Evolutionary conservation across 2,329 filamentous ascomycete species (phyloP), one percentile per base, ranked within the genome.

Genomic region (Colletotrichum brevisporum): DNA sequence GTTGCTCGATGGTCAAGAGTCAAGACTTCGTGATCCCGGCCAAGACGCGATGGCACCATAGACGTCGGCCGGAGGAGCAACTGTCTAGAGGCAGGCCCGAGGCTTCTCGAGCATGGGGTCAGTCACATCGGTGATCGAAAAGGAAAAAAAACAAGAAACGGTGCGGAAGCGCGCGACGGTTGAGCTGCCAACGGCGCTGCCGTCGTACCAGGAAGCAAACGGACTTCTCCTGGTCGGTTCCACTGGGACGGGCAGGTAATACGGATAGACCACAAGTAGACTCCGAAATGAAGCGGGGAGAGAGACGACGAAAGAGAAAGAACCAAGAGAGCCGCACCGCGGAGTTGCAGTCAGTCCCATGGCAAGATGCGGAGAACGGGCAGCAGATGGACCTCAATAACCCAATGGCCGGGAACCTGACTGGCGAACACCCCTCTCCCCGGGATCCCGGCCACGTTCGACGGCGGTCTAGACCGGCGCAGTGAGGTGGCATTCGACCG

Each of bases 151-250:
- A 53, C 41, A 51, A 26, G 41, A 48, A 56, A 50, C 16, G 48
- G 1, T 36, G 10, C 31, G 31, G n/a, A 26, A 8, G 56, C 5
- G 18, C 48, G 45, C n/a, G 43, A 45, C 57, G 54, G 61, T 68
- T 58, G 65, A 45, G 36, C 48, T 54, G 54, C 61, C 65, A 68
- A 65, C 61, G 18, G 51, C 58, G 51, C 43, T 21, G 56, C 41
- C 9, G 26, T 36, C 36, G 10, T 13, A 16, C 45, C 45, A 10
- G 18, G 8, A 10, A 27, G 15, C 48, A 24, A 27, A 41, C 47
- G 26, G 26, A 24, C 13, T 5, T 50, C 27, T 51, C 27, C 47
- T 50, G 56, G 31, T 39, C 45, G 26, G 36, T 45, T 31, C 31
- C 21, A 13, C n/a, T 51, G 26, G 9, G 13, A 56, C 54, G 13